phyloP scores from a whole-genome alignment of 108 stramenopile genomes.

The Pseudonitzschia pungens region DNA sequence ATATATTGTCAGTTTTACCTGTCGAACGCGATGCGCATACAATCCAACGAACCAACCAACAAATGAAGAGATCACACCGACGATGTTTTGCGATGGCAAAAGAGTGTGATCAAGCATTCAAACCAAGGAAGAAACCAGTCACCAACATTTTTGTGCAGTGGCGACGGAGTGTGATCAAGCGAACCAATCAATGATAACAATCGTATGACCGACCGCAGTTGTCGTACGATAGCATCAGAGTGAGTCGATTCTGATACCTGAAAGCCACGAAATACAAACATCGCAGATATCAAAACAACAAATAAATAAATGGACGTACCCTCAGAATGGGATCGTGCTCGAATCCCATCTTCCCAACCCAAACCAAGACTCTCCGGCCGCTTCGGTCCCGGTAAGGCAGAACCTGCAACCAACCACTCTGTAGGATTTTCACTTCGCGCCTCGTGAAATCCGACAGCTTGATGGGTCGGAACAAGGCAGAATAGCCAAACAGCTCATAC shows the following conservation, averaged over 20 bases:
- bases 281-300: neutral
- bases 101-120: no score
- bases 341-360: neutral
- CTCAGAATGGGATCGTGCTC: neutral
- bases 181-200: no score
- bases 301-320: neutral
- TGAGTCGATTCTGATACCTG: no score
- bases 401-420: neutral
- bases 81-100: no score
- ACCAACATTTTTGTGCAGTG: no score
- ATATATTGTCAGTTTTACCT: slow-evolving; percentile 9
- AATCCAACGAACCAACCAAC: no score
- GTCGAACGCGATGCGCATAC: neutral
- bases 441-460: slow-evolving; percentile 12
- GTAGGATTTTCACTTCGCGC: neutral
- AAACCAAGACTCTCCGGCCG: neutral
- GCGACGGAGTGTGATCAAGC: no score
- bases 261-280: no score
- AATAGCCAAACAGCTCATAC: slow-evolving; percentile 14
- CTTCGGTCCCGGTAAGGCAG: neutral
- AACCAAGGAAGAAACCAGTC: no score
- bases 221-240: no score
- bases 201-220: no score
- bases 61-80: neutral
- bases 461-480: slow-evolving; percentile 6